Evolutionary conservation across 2,329 filamentous ascomycete genomes (phyloP), one percentile per base, ranked within the genome.

Genomic region (Cordyceps militaris): DNA sequence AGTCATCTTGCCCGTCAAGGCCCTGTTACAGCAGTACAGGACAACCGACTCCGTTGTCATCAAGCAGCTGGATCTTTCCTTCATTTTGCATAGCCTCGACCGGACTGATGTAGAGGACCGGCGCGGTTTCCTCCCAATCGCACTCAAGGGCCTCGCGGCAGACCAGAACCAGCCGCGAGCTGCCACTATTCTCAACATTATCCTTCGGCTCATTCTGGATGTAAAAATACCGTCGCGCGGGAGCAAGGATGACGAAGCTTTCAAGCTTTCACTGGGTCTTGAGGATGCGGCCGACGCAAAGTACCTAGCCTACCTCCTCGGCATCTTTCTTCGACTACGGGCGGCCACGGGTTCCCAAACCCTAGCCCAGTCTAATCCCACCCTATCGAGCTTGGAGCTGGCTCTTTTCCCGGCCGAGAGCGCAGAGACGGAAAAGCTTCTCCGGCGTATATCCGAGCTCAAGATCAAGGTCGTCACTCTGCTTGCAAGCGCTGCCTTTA

Each of bases 1-100:
- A 50, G 84, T 97, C 62, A 79, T 92, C 56, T 77, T 99, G 6
- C 94, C 94, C 0, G 91, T 97, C 13, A 81, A 84, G n/a, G 84
- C 86, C 16, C 79, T 99, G 19, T 72, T 97, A 56, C 87, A 91
- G 64, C 94, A 97, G 70, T 97, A 96, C 78, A 96, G 95, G 71
- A 67, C 89, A 23, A 84, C 83, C 38, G 78, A 84, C 40, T 87
- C 86, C 13, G 77, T 86, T 1, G 78, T 97, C 38, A 84, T 99
- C 62, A 87, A 90, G 62, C 89, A 96, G 68, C 88, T 97, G 64
- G 92, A 97, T 71, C 76, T 97, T 42, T 79, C 88, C 19, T 96
- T 96, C 68, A 88, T 97, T 38, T 89, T 95, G 66, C 90, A 96
- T 68, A 94, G 93, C 43, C 66, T 83, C 28, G 70, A 75, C 43